Base-by-base conservation (phyloP, 257 asterid species). In the Echites panduratus region DNA sequence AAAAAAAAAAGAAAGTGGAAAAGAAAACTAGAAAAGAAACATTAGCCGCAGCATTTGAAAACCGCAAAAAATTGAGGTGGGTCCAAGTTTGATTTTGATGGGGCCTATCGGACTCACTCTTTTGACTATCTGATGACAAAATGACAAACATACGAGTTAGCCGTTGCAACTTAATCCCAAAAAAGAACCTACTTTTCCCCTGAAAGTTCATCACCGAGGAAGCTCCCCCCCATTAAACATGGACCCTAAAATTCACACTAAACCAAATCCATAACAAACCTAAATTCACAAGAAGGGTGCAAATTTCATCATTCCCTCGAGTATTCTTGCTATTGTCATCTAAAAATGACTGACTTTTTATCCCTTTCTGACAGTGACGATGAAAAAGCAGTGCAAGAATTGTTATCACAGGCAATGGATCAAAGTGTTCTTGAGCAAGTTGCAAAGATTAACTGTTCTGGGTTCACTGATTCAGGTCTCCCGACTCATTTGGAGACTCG, bases 401-500 rank as follows among this genome's bases (percentile, higher is more conserved):
- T 94, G 40, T 77, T 94, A 0, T 79, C 97, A 49, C 96, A 88
- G 68, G 93, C 97, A 0, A 88, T 83, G 91, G 99, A 94, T 57
- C 77, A 88, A 67, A 64, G 82, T 22, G 81, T 91, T 65, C 96
- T 91, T 13, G 95, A 91, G 73, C 96, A 94, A 75, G 84, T 91
- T 48, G 93, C 90, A 63, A 85, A 87, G 73, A 82, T 91, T 50
- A 94, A 94, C 73, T 91, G 96, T 68, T 88, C 97, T 52, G 86
- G 92, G 6, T 87, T 94, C 77, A 77, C 79, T 4, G 84, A 91
- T 70, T 85, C 91, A 0, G 84, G 29, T 52, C 92, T 94, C 72
- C 97, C 99, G 26, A 75, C 89, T 64, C 90, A 89, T 68, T 85
- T 91, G 44, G 97, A 89, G 74, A 50, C 90, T 44, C 95, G 99